Percentiles rank a stretch among this genome's conserved stretches.
Evolutionary conservation across 371 early-diverging fungal genomes (phyloP).

Genomic region (Fennellomyces sp.): DNA sequence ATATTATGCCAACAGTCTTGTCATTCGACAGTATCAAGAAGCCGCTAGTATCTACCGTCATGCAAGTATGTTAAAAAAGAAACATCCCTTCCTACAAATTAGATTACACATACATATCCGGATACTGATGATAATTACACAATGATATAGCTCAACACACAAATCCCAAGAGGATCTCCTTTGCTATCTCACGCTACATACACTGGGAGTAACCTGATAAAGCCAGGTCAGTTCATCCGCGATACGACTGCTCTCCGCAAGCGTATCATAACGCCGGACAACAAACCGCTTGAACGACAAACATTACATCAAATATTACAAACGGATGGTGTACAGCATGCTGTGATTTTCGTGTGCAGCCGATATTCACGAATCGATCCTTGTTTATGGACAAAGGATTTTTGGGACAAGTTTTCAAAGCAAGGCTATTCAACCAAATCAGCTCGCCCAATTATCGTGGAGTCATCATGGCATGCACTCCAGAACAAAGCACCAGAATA

Average conservation of each 20-base stretch:
- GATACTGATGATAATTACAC: no score
- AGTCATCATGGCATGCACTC: slow-evolving; percentile 13
- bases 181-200: no score
- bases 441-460: slow-evolving; percentile 11
- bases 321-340: background rate
- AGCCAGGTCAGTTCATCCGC: slow-evolving; percentile 8
- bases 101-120: no score
- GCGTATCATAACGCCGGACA: slow-evolving; percentile 4
- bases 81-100: no score
- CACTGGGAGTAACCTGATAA: background rate
- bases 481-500: background rate
- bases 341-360: slow-evolving; percentile 1
- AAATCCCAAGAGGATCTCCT: slow-evolving; percentile 2
- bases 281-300: slow-evolving; percentile 5
- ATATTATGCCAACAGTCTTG: background rate
- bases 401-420: slow-evolving; percentile 1
- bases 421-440: background rate
- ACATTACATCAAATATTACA: slow-evolving; percentile 17
- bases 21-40: background rate
- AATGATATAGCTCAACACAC: background rate
- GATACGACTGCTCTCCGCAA: slow-evolving; percentile 6
- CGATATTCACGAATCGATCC: background rate
- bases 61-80: no score
- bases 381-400: slow-evolving; percentile 2
- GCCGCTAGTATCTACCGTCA: background rate